Evolutionary conservation across 768 basidiomycete species (phyloP), one percentile per base, ranked within the genome.

Genomic region (Agrocybe chaxingu): DNA sequence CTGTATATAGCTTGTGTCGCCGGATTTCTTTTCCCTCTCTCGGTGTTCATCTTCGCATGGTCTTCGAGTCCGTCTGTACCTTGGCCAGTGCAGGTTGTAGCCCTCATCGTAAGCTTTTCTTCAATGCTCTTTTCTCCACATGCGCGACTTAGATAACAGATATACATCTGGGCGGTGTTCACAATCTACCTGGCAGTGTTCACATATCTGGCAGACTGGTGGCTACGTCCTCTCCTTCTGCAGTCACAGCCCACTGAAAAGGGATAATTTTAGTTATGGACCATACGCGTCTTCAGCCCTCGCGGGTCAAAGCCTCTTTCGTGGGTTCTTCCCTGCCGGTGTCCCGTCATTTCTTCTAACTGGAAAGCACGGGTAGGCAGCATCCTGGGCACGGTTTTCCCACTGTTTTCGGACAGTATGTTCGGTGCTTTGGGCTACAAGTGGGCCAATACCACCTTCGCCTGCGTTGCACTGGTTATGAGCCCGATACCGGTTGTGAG

Each of bases 41-140:
- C 76, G n/a, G 81, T 84, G 72, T 78, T 86, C 66, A 77, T 86
- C 46, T 88, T 82, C 54, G 84, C 82, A 0, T 88, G 84, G 81
- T 81, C 80, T 3, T 74, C 80, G 7, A 76, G 65, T 51, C 54
- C 73, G 1, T 51, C 53, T n/a, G 71, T 85, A 2, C 73, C 71
- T 42, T 87, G 84, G 85, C 75, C 81, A 30, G 78, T 70, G 1
- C 73, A 76, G 0, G 66, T 68, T 18, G 74, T 84, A 29, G 82
- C 78, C 8, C 66, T 84, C 4, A 61, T 62, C n/a, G 70, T 72
- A 52, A 55, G 64, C 39, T 13, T 16, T n/a, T 42, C 39, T n/a
- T 32, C 9, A 9, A 18, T n/a, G 18, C 16, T 5, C 34, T 19
- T 42, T 12, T 9, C 36, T 4, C 38, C 9, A 32, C 12, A n/a